These are phyloP conservation scores for Cairneyella variabilis DNA, from an alignment of 495 filamentous ascomycete genomes.

Conservation along the genomic window DNA sequence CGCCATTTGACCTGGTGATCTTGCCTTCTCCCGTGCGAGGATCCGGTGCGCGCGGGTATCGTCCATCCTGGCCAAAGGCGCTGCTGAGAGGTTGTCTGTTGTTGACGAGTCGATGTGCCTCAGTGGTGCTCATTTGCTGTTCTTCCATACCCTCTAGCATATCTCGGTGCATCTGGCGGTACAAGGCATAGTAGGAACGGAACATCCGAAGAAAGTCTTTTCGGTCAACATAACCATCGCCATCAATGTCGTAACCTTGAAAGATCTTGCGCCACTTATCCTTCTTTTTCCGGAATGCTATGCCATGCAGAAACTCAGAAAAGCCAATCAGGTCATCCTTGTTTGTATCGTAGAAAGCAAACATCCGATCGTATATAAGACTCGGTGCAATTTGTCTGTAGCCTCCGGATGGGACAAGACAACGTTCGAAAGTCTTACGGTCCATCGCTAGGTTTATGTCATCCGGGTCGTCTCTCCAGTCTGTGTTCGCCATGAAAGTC, in stretches of 20 bases:
- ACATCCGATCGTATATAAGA: conserved; percentile 91
- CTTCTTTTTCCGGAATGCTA: conserved; percentile 77
- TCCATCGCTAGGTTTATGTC: conserved; percentile 79
- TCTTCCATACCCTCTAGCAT: conserved; percentile 80
- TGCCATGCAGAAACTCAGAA: conserved; percentile 79
- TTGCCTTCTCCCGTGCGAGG: conserved; percentile 64
- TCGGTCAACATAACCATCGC: conserved; percentile 81
- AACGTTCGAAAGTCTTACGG: conserved; percentile 83
- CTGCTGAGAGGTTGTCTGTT: conserved; percentile 77
- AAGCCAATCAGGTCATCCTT: conserved; percentile 89
- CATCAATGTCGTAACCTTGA: conserved; percentile 85
- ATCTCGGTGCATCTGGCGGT: conserved; percentile 78
- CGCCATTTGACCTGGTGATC: conserved; percentile 49
- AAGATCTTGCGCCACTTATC: conserved; percentile 75
- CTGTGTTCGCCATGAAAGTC: conserved; percentile 80
- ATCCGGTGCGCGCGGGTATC: conserved; percentile 55
- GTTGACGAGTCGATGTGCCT: conserved; percentile 68
- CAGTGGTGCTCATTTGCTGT: conserved; percentile 65
- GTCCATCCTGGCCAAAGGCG: conserved; percentile 57
- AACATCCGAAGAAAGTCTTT: conserved; percentile 92
- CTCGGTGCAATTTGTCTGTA: conserved; percentile 73
- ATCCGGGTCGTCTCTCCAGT: conserved; percentile 81
- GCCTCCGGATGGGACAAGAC: conserved; percentile 79
- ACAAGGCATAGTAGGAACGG: conserved; percentile 81
- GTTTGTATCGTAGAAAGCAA: conserved; percentile 92